These are phyloP conservation scores for Marchantia paleacea DNA, from an alignment of 225 moss, liverwort and hornwort genomes.

Conservation along the genomic window DNA sequence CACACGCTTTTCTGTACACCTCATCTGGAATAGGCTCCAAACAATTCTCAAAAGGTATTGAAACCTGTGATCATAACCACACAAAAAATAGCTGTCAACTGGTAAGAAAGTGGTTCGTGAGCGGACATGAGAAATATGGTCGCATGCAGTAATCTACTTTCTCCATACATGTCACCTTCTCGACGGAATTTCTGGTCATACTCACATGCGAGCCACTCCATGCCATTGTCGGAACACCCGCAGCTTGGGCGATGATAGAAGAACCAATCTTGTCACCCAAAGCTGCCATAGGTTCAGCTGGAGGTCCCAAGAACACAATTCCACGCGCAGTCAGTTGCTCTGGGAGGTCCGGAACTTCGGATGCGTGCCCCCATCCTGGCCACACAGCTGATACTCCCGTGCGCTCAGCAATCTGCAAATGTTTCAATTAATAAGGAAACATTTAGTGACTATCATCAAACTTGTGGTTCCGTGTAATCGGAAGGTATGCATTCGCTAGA, in stretches of 20 bases:
- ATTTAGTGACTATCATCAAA: not conserved
- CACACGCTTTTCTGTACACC: conserved; percentile 78
- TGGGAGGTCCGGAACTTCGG: conserved; percentile 85
- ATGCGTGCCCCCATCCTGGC: conserved; percentile 99
- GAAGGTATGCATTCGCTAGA: no score
- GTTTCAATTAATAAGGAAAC: not conserved
- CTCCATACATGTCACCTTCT: not conserved
- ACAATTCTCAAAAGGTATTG: conserved; percentile 63
- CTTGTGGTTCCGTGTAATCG: not conserved
- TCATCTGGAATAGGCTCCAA: conserved; percentile 67
- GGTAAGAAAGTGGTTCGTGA: not conserved
- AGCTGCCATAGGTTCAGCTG: conserved; percentile 92
- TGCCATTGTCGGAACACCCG: conserved; percentile 89
- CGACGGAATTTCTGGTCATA: not conserved
- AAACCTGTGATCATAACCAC: conserved; percentile 51
- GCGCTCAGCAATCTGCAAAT: conserved; percentile 79
- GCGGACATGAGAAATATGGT: not conserved
- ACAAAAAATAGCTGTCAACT: not conserved
- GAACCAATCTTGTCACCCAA: conserved; percentile 97
- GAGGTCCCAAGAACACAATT: conserved; percentile 86
- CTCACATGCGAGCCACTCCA: conserved; percentile 96
- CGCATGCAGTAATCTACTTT: not conserved
- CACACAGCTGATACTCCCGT: conserved; percentile 95
- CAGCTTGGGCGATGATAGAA: conserved; percentile 92
- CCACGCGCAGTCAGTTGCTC: conserved; percentile 71